Percentiles rank a stretch among this genome's conserved stretches.
Conservation (phyloP, 768 basidiomycete species). For the Leucosporidium yakuticum region DNA sequence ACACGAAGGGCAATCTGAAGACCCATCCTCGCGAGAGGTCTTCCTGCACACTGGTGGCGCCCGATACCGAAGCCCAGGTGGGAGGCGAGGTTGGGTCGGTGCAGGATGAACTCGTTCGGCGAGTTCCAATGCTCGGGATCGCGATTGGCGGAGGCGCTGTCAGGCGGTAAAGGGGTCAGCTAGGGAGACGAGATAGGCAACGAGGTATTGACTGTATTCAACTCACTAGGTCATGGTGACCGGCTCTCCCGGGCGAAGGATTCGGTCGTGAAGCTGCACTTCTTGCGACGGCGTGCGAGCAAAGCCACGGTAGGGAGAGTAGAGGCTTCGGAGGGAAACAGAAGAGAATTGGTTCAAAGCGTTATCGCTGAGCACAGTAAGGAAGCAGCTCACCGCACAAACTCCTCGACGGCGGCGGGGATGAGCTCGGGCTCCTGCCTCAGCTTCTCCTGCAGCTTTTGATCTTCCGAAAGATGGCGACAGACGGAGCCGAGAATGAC, state of each 20-base stretch:
- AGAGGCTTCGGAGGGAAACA: constrained; percentile 3
- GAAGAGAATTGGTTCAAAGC: too few relatives aligned
- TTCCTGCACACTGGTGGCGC: constrained; percentile 23
- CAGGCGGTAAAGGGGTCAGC: neutral
- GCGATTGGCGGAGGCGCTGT: constrained; percentile 18
- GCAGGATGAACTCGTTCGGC: constrained; percentile 22
- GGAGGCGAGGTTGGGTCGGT: constrained; percentile 18
- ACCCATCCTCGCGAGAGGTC: constrained; percentile 18
- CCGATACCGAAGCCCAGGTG: constrained; percentile 30
- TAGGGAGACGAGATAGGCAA: too few relatives aligned
- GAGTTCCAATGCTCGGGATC: constrained; percentile 20
- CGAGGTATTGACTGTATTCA: neutral
- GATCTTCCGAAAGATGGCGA: constrained; percentile 14
- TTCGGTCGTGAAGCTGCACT: constrained; percentile 12
- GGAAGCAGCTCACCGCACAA: constrained; percentile 23
- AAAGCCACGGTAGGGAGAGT: constrained; percentile 16
- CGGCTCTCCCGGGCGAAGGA: constrained; percentile 20
- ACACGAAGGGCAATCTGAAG: neutral
- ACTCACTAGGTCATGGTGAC: constrained; percentile 25
- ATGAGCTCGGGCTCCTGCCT: constrained; percentile 8
- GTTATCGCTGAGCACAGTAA: too few relatives aligned
- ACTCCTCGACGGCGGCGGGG: constrained; percentile 22
- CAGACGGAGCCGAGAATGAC: constrained; percentile 14
- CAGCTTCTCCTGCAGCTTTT: constrained; percentile 20
- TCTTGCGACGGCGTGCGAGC: constrained; percentile 10